Conservation (phyloP, 495 filamentous ascomycete genomes). For the Clohesyomyces aquaticus region DNA sequence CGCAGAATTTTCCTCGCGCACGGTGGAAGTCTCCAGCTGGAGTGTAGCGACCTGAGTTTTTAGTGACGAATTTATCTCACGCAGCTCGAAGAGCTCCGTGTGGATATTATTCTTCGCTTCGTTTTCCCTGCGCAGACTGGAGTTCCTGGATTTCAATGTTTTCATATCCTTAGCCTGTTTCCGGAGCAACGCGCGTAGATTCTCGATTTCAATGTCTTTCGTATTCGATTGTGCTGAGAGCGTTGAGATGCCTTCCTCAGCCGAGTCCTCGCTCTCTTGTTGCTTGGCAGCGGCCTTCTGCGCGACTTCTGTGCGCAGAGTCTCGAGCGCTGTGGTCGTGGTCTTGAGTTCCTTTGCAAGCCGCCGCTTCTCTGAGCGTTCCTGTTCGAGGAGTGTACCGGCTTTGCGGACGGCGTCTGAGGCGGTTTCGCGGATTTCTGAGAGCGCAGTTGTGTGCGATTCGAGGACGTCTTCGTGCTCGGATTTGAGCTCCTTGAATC, state of each 20-base stretch:
- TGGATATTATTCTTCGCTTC: background rate
- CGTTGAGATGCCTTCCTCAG: background rate
- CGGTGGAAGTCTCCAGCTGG: background rate
- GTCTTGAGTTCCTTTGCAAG: constrained; percentile 26
- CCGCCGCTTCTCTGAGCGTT: constrained; percentile 28
- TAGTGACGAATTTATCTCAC: constrained; percentile 1
- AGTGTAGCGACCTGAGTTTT: constrained; percentile 5
- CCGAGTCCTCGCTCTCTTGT: constrained; percentile 1
- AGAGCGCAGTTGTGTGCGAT: constrained; percentile 14
- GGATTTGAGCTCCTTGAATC: constrained; percentile 15
- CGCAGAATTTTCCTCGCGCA: background rate
- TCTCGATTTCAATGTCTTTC: constrained; percentile 29
- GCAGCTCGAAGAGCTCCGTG: constrained; percentile 14
- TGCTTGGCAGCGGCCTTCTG: constrained; percentile 4
- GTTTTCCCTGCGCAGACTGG: constrained; percentile 5
- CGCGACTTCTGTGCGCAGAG: constrained; percentile 18
- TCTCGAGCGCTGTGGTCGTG: constrained; percentile 10
- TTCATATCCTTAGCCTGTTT: constrained; percentile 28
- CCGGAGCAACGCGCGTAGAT: constrained; percentile 24
- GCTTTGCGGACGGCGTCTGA: constrained; percentile 31
- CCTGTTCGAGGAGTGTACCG: constrained; percentile 17
- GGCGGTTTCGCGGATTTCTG: constrained; percentile 24
- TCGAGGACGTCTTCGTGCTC: constrained; percentile 17
- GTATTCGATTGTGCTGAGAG: constrained; percentile 4
- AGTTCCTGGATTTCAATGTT: constrained; percentile 20